phyloP scores from a whole-genome alignment of 352 stramenopile genomes.

The Globisporangium solare region DNA sequence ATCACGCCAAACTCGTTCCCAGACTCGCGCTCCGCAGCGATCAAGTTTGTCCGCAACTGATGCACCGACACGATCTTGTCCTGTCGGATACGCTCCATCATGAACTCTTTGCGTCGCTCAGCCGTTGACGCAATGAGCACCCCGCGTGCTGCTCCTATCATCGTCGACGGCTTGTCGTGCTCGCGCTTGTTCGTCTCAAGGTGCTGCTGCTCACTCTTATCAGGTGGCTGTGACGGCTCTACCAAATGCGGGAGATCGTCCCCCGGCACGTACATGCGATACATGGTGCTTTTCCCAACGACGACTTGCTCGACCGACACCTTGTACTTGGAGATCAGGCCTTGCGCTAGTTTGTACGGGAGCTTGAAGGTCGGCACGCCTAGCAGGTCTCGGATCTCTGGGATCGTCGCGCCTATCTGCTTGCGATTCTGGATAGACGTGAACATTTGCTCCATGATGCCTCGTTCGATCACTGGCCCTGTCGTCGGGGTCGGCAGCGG shows the following conservation, averaged over 20 bases:
- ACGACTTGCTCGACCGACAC: constrained; percentile 74
- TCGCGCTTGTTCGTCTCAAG: background rate
- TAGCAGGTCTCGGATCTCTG: constrained; percentile 71
- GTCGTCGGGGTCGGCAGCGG: constrained; percentile 1
- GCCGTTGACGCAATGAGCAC: constrained; percentile 50
- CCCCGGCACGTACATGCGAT: constrained; percentile 70
- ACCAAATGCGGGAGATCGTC: background rate
- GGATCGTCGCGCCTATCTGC: constrained; percentile 58
- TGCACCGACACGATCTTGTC: constrained; percentile 72
- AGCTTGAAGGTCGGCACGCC: constrained; percentile 82
- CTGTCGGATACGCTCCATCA: constrained; percentile 46
- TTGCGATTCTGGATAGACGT: constrained; percentile 47
- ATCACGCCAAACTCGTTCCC: constrained; percentile 33
- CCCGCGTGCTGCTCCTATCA: constrained; percentile 47
- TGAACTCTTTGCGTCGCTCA: constrained; percentile 46
- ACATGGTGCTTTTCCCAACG: constrained; percentile 77
- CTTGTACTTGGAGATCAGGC: constrained; percentile 77
- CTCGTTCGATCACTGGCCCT: constrained; percentile 58
- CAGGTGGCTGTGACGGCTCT: background rate
- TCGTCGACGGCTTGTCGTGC: constrained; percentile 35
- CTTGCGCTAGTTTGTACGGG: constrained; percentile 75
- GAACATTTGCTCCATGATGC: constrained; percentile 81
- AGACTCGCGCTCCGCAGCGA: constrained; percentile 39
- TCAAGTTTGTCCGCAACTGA: constrained; percentile 48
- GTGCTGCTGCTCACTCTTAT: background rate